phyloP scores from a whole-genome alignment of 2,329 filamentous ascomycete species.

The Ophidiomyces ophidiicola region DNA sequence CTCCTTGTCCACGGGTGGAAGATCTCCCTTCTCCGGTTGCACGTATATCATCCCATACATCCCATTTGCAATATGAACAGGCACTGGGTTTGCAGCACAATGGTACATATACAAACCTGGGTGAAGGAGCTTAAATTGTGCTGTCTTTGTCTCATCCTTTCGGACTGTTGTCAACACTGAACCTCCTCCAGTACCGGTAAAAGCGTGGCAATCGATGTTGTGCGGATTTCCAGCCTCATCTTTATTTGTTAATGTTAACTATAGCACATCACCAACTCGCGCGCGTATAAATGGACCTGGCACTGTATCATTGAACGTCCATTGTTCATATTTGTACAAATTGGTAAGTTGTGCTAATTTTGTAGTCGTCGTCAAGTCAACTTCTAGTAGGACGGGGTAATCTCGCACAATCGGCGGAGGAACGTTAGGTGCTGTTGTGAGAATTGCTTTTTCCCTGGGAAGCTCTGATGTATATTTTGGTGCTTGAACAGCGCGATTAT shows the following conservation, averaged over 20 bases:
- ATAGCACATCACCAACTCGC: conserved; percentile 25
- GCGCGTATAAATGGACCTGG: conserved; percentile 29
- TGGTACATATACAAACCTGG: conserved; percentile 28
- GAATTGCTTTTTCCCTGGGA: conserved; percentile 21
- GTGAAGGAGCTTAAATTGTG: conserved; percentile 21
- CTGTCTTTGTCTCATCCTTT: conserved; percentile 25
- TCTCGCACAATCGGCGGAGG: conserved; percentile 24
- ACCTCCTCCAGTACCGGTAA: conserved; percentile 26
- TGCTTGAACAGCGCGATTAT: conserved; percentile 1
- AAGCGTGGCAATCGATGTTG: conserved; percentile 28
- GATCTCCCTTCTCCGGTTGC: conserved; percentile 22
- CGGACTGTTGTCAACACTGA: conserved; percentile 25
- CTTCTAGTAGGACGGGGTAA: conserved; percentile 23
- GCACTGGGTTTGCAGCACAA: conserved; percentile 27
- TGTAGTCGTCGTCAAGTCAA: conserved; percentile 21
- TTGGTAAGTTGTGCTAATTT: conserved; percentile 24
- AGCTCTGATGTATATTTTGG: conserved; percentile 16
- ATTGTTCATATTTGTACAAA: conserved; percentile 27
- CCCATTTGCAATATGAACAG: conserved; percentile 29
- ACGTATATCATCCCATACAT: conserved; percentile 31
- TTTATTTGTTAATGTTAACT: conserved; percentile 25
- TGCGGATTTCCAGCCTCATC: conserved; percentile 27
- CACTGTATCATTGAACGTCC: conserved; percentile 27
- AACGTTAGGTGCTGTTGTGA: conserved; percentile 23
- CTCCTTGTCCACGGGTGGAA: conserved; percentile 24